These are phyloP conservation scores for Glutinoglossum americanum DNA, from an alignment of 495 filamentous ascomycete species.

Conservation along the genomic window DNA sequence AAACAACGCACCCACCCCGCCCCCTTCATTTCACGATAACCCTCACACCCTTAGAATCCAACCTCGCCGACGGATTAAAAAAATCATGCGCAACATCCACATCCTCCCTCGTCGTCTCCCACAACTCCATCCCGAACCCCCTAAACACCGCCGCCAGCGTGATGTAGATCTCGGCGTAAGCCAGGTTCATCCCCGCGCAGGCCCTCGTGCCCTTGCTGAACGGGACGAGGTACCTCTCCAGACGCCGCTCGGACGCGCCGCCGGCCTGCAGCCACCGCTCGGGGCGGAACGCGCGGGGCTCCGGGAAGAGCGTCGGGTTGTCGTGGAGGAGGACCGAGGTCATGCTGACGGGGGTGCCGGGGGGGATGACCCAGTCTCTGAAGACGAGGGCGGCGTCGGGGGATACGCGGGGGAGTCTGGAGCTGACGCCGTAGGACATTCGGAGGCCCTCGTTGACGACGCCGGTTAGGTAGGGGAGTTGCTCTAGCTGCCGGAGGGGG, in stretches of 20 bases:
- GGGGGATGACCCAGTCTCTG: not conserved
- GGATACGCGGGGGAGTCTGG: conserved; percentile 2
- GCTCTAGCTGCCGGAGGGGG: conserved; percentile 12
- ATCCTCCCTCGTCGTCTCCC: conserved; percentile 20
- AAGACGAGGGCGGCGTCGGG: not conserved
- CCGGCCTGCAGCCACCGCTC: not conserved
- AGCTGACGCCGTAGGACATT: conserved; percentile 4
- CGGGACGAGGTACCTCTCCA: conserved; percentile 1
- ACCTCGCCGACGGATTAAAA: conserved; percentile 15
- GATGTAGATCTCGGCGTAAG: conserved; percentile 17
- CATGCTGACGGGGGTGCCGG: conserved; percentile 1
- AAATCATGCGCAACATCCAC: conserved; percentile 19
- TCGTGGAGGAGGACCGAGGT: not conserved
- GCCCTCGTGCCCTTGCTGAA: conserved; percentile 3
- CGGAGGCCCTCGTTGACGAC: conserved; percentile 9
- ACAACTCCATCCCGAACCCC: conserved; percentile 14
- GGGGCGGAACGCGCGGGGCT: conserved; percentile 1
- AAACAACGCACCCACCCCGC: too few relatives aligned
- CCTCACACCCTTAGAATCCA: conserved; percentile 18
- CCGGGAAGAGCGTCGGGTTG: conserved; percentile 3
- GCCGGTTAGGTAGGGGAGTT: conserved; percentile 15
- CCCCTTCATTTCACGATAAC: not conserved
- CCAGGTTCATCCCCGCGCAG: conserved; percentile 12
- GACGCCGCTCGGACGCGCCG: not conserved
- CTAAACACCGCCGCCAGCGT: conserved; percentile 17